These are phyloP conservation scores for Aspergillus diversus DNA, from an alignment of 495 filamentous ascomycete species.

Conservation along the genomic window DNA sequence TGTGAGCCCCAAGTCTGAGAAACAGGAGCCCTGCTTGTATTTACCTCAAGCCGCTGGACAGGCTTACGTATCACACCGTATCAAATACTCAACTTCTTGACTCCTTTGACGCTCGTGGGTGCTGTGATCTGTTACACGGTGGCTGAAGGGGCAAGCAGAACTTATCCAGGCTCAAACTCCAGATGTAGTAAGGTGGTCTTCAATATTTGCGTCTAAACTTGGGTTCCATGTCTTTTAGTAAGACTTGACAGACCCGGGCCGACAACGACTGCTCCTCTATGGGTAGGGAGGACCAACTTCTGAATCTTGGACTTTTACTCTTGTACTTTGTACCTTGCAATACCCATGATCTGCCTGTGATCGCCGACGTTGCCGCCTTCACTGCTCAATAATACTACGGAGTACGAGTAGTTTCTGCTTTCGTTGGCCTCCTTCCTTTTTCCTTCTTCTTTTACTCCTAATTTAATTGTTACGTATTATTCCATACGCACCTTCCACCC, in stretches of 20 bases:
- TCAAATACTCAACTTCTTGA: no score
- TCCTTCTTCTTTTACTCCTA: constrained; percentile 8
- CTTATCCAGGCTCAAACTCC: neutral
- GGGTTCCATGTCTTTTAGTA: neutral
- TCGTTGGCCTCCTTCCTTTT: constrained; percentile 16
- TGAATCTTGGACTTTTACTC: no score
- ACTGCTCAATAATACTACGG: neutral
- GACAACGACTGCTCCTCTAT: no score
- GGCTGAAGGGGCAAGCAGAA: neutral
- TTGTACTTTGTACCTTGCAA: neutral
- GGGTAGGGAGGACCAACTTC: no score
- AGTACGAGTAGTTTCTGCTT: neutral
- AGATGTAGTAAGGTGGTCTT: constrained; percentile 5
- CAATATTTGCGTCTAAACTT: neutral
- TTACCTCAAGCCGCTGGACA: neutral
- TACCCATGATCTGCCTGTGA: constrained; percentile 33
- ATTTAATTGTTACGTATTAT: constrained; percentile 22
- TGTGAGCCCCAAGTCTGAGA: constrained; percentile 25
- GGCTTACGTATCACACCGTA: neutral
- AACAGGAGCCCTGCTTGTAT: neutral
- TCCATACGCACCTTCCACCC: constrained; percentile 9
- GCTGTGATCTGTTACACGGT: no score
- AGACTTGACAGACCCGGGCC: no score
- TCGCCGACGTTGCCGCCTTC: constrained; percentile 27
- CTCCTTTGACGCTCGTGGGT: no score